phyloP scores from a whole-genome alignment of 139 green algal genomes.

The Coelastrella sp. region DNA sequence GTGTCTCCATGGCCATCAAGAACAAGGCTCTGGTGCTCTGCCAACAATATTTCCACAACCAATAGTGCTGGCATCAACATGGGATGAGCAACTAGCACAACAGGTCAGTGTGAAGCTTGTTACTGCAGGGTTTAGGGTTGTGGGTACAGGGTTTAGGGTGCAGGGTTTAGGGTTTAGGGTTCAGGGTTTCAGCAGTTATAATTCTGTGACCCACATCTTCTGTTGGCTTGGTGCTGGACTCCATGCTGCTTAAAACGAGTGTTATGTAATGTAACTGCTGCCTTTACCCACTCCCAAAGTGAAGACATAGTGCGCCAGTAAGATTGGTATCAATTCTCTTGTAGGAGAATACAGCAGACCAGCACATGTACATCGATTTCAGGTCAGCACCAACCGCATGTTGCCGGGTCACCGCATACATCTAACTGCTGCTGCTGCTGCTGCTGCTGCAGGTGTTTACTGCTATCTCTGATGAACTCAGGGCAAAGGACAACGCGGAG shows the following conservation, averaged over 20 bases:
- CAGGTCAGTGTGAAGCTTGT: background rate
- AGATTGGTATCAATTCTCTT: too few relatives aligned
- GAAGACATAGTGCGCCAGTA: too few relatives aligned
- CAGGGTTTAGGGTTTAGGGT: too few relatives aligned
- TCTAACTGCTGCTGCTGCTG: background rate
- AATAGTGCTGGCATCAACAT: constrained; percentile 31
- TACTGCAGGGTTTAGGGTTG: background rate
- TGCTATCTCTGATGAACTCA: constrained; percentile 48
- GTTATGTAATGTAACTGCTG: too few relatives aligned
- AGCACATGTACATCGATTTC: background rate
- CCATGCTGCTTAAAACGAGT: too few relatives aligned
- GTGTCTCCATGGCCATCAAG: constrained; percentile 44
- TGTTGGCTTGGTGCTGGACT: too few relatives aligned
- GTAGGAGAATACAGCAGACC: background rate
- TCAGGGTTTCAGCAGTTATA: too few relatives aligned
- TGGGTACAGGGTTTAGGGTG: too few relatives aligned
- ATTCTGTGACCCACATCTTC: too few relatives aligned
- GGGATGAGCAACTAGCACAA: constrained; percentile 13
- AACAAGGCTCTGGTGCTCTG: background rate
- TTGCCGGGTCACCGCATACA: background rate
- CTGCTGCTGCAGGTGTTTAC: constrained; percentile 41
- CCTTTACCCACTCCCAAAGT: too few relatives aligned
- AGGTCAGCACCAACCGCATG: background rate
- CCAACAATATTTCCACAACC: constrained; percentile 50
- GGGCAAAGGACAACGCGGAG: constrained; percentile 33